Evolutionary conservation across 441 rosid genomes (phyloP).

Genomic region (Kokia cookei): DNA sequence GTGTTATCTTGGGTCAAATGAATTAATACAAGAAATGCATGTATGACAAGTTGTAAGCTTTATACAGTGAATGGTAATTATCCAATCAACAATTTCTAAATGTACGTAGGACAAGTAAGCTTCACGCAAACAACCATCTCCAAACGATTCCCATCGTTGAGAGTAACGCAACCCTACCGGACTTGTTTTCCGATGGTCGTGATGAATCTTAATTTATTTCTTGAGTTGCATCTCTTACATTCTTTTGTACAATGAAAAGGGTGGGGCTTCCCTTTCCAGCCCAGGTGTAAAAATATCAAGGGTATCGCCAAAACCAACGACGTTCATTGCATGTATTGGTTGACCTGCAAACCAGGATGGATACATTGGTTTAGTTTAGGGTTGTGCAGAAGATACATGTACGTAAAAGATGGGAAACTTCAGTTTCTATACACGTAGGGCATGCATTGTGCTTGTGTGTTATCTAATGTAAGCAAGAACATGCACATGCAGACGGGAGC

Average conservation of each 20-base stretch:
- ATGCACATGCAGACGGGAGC: not conserved
- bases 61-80: not conserved
- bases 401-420: not conserved
- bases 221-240: no score
- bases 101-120: no score
- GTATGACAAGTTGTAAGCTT: no score
- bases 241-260: no score
- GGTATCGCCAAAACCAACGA: no score
- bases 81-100: not conserved
- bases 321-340: no score
- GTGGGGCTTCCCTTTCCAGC: no score
- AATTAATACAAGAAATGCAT: not conserved
- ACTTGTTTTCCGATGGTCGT: no score
- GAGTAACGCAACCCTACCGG: no score
- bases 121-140: not conserved
- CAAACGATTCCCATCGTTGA: not conserved
- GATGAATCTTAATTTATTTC: no score
- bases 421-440: not conserved
- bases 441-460: not conserved
- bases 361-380: not conserved
- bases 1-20: not conserved
- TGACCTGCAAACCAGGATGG: no score
- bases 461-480: not conserved
- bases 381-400: not conserved
- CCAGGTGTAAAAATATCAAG: no score